Evolutionary conservation across 352 stramenopile species (phyloP).

Genomic region (Phytophthora tentaculata): DNA sequence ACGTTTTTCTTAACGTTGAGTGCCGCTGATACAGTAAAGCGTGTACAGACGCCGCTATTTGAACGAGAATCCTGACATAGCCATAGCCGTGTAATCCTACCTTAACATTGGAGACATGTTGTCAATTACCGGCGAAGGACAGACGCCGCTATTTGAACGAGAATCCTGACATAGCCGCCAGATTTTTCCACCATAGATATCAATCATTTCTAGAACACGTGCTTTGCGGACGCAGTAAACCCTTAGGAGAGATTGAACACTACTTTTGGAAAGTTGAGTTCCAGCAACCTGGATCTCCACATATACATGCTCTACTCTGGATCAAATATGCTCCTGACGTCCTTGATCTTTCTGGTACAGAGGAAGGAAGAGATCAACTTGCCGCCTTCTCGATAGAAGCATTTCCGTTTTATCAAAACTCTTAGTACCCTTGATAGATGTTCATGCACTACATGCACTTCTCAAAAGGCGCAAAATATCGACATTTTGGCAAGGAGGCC

Average conservation of each 20-base stretch:
- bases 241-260: constrained; percentile 24
- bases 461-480: too few relatives aligned
- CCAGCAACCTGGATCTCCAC: constrained; percentile 24
- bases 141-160: too few relatives aligned
- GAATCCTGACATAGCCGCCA: too few relatives aligned
- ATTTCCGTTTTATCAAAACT: constrained; percentile 8
- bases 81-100: neutral
- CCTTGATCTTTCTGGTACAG: constrained; percentile 1
- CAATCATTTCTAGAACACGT: too few relatives aligned
- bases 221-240: neutral
- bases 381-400: constrained; percentile 1
- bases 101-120: neutral
- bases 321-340: constrained; percentile 24
- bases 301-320: constrained; percentile 31
- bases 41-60: neutral
- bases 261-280: constrained; percentile 36
- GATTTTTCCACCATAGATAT: too few relatives aligned
- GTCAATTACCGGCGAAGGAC: too few relatives aligned
- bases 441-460: neutral
- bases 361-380: neutral
- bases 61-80: too few relatives aligned
- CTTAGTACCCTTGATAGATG: neutral
- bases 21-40: neutral
- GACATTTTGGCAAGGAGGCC: too few relatives aligned
- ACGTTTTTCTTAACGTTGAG: neutral